Percentiles rank a stretch among this genome's conserved stretches.
Evolutionary conservation across 345 rosid species (phyloP).

Genomic region (Populus davidiana): DNA sequence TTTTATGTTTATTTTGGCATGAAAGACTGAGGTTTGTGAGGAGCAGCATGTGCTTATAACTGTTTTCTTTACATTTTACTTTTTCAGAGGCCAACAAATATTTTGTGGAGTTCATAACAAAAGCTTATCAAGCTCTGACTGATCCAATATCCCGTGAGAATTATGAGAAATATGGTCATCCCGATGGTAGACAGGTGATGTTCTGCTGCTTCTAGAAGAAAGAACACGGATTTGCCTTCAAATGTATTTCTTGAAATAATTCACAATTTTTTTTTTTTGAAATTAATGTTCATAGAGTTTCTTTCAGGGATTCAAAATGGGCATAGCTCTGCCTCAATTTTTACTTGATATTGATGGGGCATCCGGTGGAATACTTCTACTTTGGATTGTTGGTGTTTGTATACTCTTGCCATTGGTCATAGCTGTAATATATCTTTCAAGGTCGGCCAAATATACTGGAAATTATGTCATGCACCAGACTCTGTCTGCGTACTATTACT

Average conservation of each 20-base stretch:
- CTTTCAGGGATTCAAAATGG: slow-evolving; percentile 97
- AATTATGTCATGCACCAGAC: slow-evolving; percentile 99
- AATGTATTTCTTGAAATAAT: background rate
- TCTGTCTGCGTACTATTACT: slow-evolving; percentile 75
- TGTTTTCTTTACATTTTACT: slow-evolving; percentile 10
- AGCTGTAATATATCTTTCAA: slow-evolving; percentile 93
- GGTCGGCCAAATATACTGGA: slow-evolving; percentile 93
- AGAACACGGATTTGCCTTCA: background rate
- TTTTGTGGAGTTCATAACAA: slow-evolving; percentile 86
- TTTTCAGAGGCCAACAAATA: slow-evolving; percentile 72
- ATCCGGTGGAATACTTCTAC: slow-evolving; percentile 91
- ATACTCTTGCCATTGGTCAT: slow-evolving; percentile 93
- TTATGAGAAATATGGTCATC: slow-evolving; percentile 98
- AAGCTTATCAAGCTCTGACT: slow-evolving; percentile 96
- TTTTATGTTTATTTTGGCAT: slow-evolving; percentile 2
- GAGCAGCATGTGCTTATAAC: slow-evolving; percentile 8
- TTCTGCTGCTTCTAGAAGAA: slow-evolving; percentile 11
- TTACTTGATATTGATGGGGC: slow-evolving; percentile 89
- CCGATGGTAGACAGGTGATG: slow-evolving; percentile 92
- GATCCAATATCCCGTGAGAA: slow-evolving; percentile 92
- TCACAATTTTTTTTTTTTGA: background rate
- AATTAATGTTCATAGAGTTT: slow-evolving; percentile 13
- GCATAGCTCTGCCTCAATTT: slow-evolving; percentile 97
- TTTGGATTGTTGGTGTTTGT: slow-evolving; percentile 97
- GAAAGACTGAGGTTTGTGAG: slow-evolving; percentile 4